Conservation (phyloP, 768 basidiomycete genomes). For the Heimioporus sp. region DNA sequence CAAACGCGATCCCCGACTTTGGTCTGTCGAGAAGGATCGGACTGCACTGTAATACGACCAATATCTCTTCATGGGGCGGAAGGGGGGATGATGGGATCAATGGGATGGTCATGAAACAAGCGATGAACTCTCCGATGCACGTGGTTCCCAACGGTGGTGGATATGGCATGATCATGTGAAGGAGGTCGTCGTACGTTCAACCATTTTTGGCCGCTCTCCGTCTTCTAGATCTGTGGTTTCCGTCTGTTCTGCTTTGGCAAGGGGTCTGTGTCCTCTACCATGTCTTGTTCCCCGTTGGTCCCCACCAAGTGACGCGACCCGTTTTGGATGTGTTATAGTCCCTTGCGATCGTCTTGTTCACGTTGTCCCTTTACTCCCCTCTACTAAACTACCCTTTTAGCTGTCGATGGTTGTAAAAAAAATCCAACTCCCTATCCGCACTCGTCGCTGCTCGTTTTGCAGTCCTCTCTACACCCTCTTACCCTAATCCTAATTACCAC, state of each 20-base stretch:
- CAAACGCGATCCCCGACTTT: constrained; percentile 28
- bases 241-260: constrained; percentile 11
- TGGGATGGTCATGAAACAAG: constrained; percentile 35
- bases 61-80: constrained; percentile 27
- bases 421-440: not conserved
- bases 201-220: not conserved
- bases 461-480: not conserved
- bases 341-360: not conserved
- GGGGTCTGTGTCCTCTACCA: constrained; percentile 6
- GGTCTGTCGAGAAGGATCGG: constrained; percentile 23
- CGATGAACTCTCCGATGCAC: constrained; percentile 36
- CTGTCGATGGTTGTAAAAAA: constrained; percentile 14
- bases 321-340: constrained; percentile 15
- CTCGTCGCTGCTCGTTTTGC: not conserved
- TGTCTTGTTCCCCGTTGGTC: constrained; percentile 14
- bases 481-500: constrained; percentile 17
- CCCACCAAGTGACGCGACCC: constrained; percentile 6
- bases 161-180: constrained; percentile 40
- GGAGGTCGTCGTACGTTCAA: constrained; percentile 4
- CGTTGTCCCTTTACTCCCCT: constrained; percentile 1
- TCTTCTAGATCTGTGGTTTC: constrained; percentile 3
- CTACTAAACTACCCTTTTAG: constrained; percentile 8
- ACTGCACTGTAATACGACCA: constrained; percentile 16
- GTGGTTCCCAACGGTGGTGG: constrained; percentile 37
- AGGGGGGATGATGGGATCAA: constrained; percentile 31